Conservation (phyloP, 345 rosid species). For the Aegle marmelos region DNA sequence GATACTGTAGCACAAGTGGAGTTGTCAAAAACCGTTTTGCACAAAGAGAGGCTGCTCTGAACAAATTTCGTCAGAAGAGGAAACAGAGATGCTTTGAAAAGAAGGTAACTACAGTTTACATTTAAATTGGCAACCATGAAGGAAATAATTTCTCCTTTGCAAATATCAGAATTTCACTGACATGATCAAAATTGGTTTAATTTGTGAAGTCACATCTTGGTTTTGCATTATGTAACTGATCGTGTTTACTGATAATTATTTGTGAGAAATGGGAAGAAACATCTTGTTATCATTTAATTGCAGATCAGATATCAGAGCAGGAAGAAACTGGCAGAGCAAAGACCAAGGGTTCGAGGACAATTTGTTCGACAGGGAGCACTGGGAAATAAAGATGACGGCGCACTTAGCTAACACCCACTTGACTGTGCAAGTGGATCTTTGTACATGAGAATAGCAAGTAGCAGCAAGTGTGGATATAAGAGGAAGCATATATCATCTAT, state of each 20-base stretch:
- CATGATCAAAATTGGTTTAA: neutral
- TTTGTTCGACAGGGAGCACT: conserved; percentile 37
- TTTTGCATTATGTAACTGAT: neutral
- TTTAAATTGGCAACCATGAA: neutral
- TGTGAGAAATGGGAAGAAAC: neutral
- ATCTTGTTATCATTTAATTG: neutral
- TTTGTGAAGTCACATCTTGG: neutral
- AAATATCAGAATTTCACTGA: neutral
- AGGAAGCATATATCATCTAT: conserved; percentile 6
- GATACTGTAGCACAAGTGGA: conserved; percentile 17
- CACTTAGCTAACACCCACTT: conserved; percentile 15
- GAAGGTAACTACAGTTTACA: conserved; percentile 36
- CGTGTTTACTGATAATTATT: neutral
- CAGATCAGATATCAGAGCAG: conserved; percentile 62
- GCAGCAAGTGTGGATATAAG: neutral
- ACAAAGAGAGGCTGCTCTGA: conserved; percentile 55
- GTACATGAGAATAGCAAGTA: neutral
- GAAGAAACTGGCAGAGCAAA: conserved; percentile 54
- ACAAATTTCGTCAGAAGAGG: conserved; percentile 60
- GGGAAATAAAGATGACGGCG: conserved; percentile 22
- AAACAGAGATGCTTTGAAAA: conserved; percentile 60
- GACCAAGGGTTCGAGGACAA: conserved; percentile 54
- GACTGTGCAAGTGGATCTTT: neutral
- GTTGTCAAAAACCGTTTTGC: conserved; percentile 23
- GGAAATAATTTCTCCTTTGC: no score